Evolutionary conservation across 257 asterid species (phyloP).

Genomic region (Nemophila menziesii): DNA sequence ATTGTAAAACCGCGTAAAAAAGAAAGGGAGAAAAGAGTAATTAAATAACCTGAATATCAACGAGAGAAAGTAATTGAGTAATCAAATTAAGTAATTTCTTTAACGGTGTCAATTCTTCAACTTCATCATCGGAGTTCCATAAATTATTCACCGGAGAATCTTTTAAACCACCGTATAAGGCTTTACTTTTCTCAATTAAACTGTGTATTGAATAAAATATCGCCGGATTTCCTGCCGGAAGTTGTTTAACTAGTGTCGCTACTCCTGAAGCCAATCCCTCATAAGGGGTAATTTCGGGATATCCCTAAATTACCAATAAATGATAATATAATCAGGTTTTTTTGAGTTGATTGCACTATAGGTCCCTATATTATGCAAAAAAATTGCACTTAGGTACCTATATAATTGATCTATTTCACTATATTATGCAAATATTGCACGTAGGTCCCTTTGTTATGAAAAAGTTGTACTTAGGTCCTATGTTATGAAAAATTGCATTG

Average conservation of each 20-base stretch:
- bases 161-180: conserved; percentile 30
- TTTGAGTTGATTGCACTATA: not conserved
- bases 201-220: conserved; percentile 58
- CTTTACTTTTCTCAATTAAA: conserved; percentile 49
- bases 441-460: too few species aligned
- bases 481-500: too few species aligned
- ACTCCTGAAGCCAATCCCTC: conserved; percentile 96
- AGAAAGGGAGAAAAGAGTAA: too few species aligned
- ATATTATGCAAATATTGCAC: too few species aligned
- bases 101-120: conserved; percentile 54
- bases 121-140: conserved; percentile 61
- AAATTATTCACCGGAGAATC: conserved; percentile 27
- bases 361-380: too few species aligned
- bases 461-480: too few species aligned
- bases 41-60: conserved; percentile 97
- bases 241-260: conserved; percentile 70
- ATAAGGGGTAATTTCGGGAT: conserved; percentile 71
- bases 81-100: conserved; percentile 73
- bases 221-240: conserved; percentile 93
- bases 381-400: not conserved
- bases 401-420: too few species aligned
- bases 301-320: conserved; percentile 40
- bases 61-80: conserved; percentile 53
- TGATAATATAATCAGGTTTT: not conserved
- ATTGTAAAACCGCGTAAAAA: too few species aligned